Conservation (phyloP, 306 rosid genomes). For the Glycine soja region DNA sequence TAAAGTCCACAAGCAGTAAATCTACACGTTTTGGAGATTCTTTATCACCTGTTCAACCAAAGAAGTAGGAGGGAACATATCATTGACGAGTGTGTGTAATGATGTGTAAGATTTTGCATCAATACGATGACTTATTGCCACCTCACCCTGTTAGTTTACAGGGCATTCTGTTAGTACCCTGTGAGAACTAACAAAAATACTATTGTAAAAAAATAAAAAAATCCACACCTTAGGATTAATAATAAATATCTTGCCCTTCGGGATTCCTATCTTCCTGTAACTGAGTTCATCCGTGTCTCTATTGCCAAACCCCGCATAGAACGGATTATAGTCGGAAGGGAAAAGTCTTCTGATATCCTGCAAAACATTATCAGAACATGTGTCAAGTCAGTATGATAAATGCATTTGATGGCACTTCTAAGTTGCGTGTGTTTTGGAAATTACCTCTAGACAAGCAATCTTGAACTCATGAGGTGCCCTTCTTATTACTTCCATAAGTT, state of each 20-base stretch:
- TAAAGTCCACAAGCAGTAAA: slow-evolving; percentile 1
- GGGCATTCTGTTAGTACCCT: slow-evolving; percentile 10
- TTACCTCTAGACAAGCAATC: slow-evolving; percentile 98
- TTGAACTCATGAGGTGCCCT: slow-evolving; percentile 99
- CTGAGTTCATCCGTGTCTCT: slow-evolving; percentile 97
- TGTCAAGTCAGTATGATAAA: slow-evolving; percentile 11
- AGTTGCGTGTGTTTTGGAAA: slow-evolving; percentile 21
- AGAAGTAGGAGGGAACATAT: slow-evolving; percentile 97
- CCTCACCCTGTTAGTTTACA: slow-evolving; percentile 79
- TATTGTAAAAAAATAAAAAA: not conserved
- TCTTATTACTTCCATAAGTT: slow-evolving; percentile 77
- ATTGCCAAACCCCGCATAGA: slow-evolving; percentile 95
- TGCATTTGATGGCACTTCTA: slow-evolving; percentile 19
- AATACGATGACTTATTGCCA: slow-evolving; percentile 86
- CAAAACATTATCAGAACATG: slow-evolving; percentile 35
- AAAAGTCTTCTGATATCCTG: slow-evolving; percentile 91
- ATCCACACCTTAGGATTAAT: slow-evolving; percentile 88
- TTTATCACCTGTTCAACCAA: slow-evolving; percentile 77
- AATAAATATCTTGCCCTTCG: slow-evolving; percentile 93
- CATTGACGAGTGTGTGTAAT: slow-evolving; percentile 90
- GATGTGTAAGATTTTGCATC: slow-evolving; percentile 92
- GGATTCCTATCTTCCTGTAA: slow-evolving; percentile 92
- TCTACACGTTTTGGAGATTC: not conserved
- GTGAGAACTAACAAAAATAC: slow-evolving; percentile 25
- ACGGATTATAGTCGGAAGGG: slow-evolving; percentile 93